Evolutionary conservation across 2,329 filamentous ascomycete species (phyloP).

Genomic region (Cordyceps pruinosa): DNA sequence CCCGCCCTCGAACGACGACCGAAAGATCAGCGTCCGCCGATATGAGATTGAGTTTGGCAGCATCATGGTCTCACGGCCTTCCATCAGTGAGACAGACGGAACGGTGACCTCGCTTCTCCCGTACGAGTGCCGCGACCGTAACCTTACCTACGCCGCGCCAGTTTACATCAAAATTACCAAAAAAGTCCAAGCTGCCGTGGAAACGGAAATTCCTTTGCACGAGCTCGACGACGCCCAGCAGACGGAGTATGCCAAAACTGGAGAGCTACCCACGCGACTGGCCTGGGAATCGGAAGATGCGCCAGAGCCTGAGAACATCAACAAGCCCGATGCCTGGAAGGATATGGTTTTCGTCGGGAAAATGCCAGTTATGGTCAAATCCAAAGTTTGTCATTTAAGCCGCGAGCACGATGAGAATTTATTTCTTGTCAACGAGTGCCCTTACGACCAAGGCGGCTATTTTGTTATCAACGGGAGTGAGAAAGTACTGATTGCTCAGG

Average conservation of each 20-base stretch:
- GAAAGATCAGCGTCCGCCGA: slow-evolving; percentile 76
- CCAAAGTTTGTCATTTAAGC: slow-evolving; percentile 85
- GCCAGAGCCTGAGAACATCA: slow-evolving; percentile 43
- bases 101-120: slow-evolving; percentile 79
- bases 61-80: slow-evolving; percentile 80
- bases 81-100: slow-evolving; percentile 89
- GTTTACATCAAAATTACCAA: slow-evolving; percentile 86
- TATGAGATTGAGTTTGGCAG: slow-evolving; percentile 94
- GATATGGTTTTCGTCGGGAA: slow-evolving; percentile 88
- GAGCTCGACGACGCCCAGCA: slow-evolving; percentile 63
- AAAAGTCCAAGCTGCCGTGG: slow-evolving; percentile 74
- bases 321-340: slow-evolving; percentile 49
- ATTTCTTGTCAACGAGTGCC: slow-evolving; percentile 90
- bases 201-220: slow-evolving; percentile 58
- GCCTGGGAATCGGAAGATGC: slow-evolving; percentile 55
- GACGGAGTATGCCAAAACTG: slow-evolving; percentile 46
- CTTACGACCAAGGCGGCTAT: slow-evolving; percentile 96
- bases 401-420: slow-evolving; percentile 78
- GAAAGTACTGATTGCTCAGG: slow-evolving; percentile 96
- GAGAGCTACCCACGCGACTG: slow-evolving; percentile 51
- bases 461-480: slow-evolving; percentile 99
- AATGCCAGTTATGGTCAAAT: slow-evolving; percentile 96
- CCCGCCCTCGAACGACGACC: slow-evolving; percentile 66
- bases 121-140: slow-evolving; percentile 91
- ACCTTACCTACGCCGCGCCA: slow-evolving; percentile 89